A percentile compares a stretch with the other conserved stretches of the same genome.
Conservation (phyloP, 257 asterid genomes). For the Ilex aquifolium region DNA sequence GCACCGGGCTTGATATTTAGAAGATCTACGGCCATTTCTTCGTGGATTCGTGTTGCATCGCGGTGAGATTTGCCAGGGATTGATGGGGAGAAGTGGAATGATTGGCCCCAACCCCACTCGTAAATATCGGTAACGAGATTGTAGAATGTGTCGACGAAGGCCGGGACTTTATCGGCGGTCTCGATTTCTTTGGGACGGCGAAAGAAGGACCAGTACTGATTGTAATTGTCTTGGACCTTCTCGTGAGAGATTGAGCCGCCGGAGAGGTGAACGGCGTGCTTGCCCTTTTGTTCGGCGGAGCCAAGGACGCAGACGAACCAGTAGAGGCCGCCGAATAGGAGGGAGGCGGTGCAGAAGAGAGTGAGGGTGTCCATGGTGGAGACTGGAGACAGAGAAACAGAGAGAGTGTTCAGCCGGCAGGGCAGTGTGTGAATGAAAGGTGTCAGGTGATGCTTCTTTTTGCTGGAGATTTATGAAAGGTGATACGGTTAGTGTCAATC, state of each 20-base stretch:
- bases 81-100: constrained; percentile 73
- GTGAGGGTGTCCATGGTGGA: constrained; percentile 45
- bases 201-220: constrained; percentile 78
- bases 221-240: constrained; percentile 52
- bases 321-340: constrained; percentile 56
- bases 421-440: constrained; percentile 1
- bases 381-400: neutral
- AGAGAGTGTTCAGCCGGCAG: constrained; percentile 4
- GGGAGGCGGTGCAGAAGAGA: constrained; percentile 51
- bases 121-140: constrained; percentile 77
- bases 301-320: constrained; percentile 70
- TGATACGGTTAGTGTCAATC: too few species aligned
- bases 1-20: constrained; percentile 38
- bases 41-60: constrained; percentile 72
- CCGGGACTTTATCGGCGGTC: constrained; percentile 57
- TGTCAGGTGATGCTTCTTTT: neutral
- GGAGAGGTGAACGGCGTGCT: constrained; percentile 59
- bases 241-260: constrained; percentile 70
- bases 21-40: constrained; percentile 78
- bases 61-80: constrained; percentile 60
- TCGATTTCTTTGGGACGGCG: constrained; percentile 67
- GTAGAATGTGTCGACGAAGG: constrained; percentile 75
- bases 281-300: constrained; percentile 68
- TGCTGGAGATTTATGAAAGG: too few species aligned
- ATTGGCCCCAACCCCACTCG: constrained; percentile 94